Conservation (phyloP, 768 basidiomycete genomes). For the Suillus placidus region DNA sequence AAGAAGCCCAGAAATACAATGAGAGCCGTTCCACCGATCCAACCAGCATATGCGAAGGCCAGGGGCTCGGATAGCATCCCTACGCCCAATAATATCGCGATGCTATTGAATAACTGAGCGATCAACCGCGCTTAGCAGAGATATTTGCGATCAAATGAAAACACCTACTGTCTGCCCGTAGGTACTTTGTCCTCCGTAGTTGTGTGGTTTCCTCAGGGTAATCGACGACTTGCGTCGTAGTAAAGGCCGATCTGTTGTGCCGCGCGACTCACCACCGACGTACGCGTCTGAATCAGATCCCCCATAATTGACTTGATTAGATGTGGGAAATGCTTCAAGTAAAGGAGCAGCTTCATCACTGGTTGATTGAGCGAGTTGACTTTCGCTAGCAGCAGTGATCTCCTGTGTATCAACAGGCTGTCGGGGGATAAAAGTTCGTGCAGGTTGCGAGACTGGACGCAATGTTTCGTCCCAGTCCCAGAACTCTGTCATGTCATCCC, state of each 20-base stretch:
- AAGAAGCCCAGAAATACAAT: conserved; percentile 77
- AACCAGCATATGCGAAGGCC: conserved; percentile 91
- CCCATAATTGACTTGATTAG: not conserved
- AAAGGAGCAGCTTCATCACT: conserved; percentile 41
- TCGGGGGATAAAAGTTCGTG: conserved; percentile 7
- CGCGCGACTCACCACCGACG: not conserved
- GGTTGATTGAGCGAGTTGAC: not conserved
- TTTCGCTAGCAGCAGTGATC: not conserved
- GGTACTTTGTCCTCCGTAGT: conserved; percentile 61
- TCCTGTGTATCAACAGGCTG: not conserved
- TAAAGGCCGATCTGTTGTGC: conserved; percentile 4
- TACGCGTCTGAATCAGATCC: not conserved
- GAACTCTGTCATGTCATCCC: conserved; percentile 22
- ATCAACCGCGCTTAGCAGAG: conserved; percentile 11
- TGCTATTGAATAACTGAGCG: conserved; percentile 81
- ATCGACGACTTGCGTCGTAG: conserved; percentile 5
- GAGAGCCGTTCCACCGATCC: conserved; percentile 75
- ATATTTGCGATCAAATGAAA: not conserved
- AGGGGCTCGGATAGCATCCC: conserved; percentile 90
- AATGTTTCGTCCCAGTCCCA: conserved; percentile 25
- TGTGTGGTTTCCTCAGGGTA: conserved; percentile 25
- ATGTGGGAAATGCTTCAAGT: conserved; percentile 33
- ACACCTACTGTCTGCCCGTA: conserved; percentile 69
- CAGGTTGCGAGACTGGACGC: not conserved
- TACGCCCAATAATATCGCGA: conserved; percentile 83